Evolutionary conservation across 2,329 filamentous ascomycete species (phyloP).

Genomic region (Fusarium heterosporum): DNA sequence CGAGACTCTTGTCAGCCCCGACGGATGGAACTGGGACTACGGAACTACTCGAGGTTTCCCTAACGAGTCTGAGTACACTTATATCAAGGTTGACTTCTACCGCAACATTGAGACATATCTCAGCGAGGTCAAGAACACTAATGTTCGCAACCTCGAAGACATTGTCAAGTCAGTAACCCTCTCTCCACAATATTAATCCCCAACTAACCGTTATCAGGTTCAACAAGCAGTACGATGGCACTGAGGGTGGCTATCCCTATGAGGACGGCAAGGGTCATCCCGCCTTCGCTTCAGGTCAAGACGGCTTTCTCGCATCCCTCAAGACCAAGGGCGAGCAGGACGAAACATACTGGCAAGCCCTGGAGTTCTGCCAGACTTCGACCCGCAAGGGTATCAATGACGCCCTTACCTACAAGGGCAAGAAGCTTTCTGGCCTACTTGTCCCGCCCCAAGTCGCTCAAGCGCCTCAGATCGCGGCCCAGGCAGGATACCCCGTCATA

Average conservation of each 20-base stretch:
- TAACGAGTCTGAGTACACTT: constrained; percentile 81
- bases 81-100: constrained; percentile 78
- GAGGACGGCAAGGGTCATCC: constrained; percentile 61
- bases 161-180: constrained; percentile 64
- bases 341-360: constrained; percentile 74
- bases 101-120: constrained; percentile 72
- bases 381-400: constrained; percentile 77
- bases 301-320: constrained; percentile 74
- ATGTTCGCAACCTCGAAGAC: constrained; percentile 70
- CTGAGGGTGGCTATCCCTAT: constrained; percentile 73
- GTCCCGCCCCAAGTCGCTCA: constrained; percentile 77
- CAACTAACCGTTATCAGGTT: constrained; percentile 63
- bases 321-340: constrained; percentile 70
- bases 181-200: rapidly evolving
- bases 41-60: constrained; percentile 69
- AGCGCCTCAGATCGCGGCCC: constrained; percentile 76
- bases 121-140: constrained; percentile 70
- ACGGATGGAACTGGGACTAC: constrained; percentile 82
- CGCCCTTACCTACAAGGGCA: constrained; percentile 64
- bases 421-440: constrained; percentile 70
- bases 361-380: constrained; percentile 69
- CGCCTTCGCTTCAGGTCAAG: constrained; percentile 77
- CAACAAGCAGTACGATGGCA: constrained; percentile 72
- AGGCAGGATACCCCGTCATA: constrained; percentile 80
- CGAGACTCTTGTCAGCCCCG: constrained; percentile 68